Evolutionary conservation across 352 stramenopile genomes (phyloP).

Genomic region (Pythium periplocum): DNA sequence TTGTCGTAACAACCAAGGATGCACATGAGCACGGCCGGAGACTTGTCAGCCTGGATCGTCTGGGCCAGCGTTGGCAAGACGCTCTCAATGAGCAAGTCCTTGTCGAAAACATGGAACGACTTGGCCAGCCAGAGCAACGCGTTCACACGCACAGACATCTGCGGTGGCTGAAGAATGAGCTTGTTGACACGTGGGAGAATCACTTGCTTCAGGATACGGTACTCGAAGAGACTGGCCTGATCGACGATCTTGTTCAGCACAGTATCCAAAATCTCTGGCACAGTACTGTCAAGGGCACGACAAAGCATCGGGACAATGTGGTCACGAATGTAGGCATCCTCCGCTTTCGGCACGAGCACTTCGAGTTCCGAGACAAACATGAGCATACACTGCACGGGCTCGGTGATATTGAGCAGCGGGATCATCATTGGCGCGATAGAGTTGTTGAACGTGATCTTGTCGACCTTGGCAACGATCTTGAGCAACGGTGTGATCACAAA

Average conservation of each 20-base stretch:
- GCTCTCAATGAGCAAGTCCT: conserved; percentile 80
- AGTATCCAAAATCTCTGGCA: conserved; percentile 83
- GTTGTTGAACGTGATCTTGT: conserved; percentile 79
- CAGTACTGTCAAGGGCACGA: conserved; percentile 73
- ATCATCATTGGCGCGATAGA: conserved; percentile 82
- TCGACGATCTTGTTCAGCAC: conserved; percentile 88
- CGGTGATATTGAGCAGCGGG: conserved; percentile 70
- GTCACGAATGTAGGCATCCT: conserved; percentile 86
- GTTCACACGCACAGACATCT: conserved; percentile 83
- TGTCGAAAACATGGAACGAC: conserved; percentile 87
- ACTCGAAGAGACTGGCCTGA: conserved; percentile 84
- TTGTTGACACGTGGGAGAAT: conserved; percentile 85
- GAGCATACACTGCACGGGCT: conserved; percentile 87
- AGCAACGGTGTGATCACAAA: conserved; percentile 86
- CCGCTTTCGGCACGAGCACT: conserved; percentile 74
- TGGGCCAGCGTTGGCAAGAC: conserved; percentile 71
- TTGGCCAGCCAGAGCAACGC: conserved; percentile 82
- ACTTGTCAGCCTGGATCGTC: conserved; percentile 76
- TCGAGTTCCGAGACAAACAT: conserved; percentile 88
- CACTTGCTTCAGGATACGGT: conserved; percentile 84
- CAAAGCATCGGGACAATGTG: conserved; percentile 87
- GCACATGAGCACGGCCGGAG: conserved; percentile 82
- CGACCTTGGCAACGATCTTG: conserved; percentile 84
- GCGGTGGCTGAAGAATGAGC: conserved; percentile 75
- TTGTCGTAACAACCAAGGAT: conserved; percentile 87